Evolutionary conservation across 805 yeast species (phyloP), one percentile per base, ranked within the genome.

Genomic region (Spathaspora sp.): DNA sequence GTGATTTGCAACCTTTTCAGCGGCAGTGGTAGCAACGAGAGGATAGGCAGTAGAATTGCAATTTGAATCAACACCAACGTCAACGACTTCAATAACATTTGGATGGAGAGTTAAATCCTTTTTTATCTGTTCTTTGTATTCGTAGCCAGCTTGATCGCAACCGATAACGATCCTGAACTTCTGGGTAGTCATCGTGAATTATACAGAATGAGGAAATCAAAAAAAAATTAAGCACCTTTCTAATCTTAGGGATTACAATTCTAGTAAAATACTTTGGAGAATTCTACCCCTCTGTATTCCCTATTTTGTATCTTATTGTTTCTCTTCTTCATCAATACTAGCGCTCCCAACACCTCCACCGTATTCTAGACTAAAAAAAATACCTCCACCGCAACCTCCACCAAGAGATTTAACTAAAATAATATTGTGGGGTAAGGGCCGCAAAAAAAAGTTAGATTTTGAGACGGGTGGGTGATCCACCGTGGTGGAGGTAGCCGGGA

Each of bases 141-240:
- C 76, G 48, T 60, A 70, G 12, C 79, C 80, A 6, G 80, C 80
- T 47, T 70, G 70, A 59, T 75, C 80, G 55, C 74, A 58, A 2
- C 78, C 80, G 42, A 75, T 60, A 6, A 73, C 66, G 17, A 75
- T 59, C 53, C 62, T 66, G 54, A 58, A 55, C 46, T 43, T 50
- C 31, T 29, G 44, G 16, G 26, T 17, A 28, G 38, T 44, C 46
- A 44, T 44, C 3, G 32, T 35, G 11, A 11, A 35, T 14, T n/a
- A n/a, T 35, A 35, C 14, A 9, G 18, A 35, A 35, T 11, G 18
- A 35, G 18, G 7, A 10, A n/a, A 35, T 10, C 12, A n/a, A 3
- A 35, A 16, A 35, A 35, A 31, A 31, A 11, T 31, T 14, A 31
- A 31, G 35, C 35, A 31, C 3, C n/a, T 7, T 35, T 35, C 9